phyloP scores from a whole-genome alignment of 805 yeast genomes.

The Yamadazyma insecticola region DNA sequence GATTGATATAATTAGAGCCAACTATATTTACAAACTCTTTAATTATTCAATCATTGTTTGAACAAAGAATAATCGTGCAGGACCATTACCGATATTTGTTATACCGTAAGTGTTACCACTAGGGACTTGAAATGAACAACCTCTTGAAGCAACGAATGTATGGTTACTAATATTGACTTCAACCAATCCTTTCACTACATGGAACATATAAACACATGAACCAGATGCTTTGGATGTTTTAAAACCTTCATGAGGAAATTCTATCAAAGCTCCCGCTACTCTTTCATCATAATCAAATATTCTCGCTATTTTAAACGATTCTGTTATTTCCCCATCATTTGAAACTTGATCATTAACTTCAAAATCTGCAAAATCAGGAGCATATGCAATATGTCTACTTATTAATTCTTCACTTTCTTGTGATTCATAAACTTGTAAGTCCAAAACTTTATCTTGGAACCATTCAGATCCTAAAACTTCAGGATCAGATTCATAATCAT shows the following conservation, averaged over 20 bases:
- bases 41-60: conserved; percentile 40
- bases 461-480: conserved; percentile 49
- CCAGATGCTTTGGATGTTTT: conserved; percentile 60
- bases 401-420: conserved; percentile 28
- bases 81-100: conserved; percentile 52
- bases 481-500: conserved; percentile 35
- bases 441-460: conserved; percentile 40
- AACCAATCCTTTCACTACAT: conserved; percentile 64
- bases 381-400: conserved; percentile 56
- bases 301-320: conserved; percentile 58
- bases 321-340: conserved; percentile 18
- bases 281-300: conserved; percentile 61
- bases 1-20: too few species aligned
- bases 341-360: conserved; percentile 26
- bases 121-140: conserved; percentile 81
- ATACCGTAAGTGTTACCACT: conserved; percentile 70
- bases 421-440: conserved; percentile 46
- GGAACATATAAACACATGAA: conserved; percentile 68
- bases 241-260: conserved; percentile 56
- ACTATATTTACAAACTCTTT: too few species aligned
- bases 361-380: conserved; percentile 50
- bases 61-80: conserved; percentile 68
- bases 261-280: conserved; percentile 69
- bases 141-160: conserved; percentile 57
- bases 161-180: conserved; percentile 62